Conservation (phyloP, 2,329 filamentous ascomycete genomes). For the Claviceps maximensis region DNA sequence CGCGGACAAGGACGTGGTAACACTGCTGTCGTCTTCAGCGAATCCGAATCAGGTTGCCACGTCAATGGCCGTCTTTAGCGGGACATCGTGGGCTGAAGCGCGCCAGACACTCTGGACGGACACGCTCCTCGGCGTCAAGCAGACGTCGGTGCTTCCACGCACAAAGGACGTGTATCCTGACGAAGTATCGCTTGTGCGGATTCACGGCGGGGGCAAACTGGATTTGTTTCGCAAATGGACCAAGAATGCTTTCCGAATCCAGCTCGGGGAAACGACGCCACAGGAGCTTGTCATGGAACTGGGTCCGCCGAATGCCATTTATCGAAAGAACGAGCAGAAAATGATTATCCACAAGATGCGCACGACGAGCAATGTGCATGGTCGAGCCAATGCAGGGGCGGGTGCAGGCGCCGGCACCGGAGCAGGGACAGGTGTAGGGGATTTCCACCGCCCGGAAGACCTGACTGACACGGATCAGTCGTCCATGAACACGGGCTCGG, state of each 20-base stretch:
- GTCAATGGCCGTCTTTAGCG: conserved; percentile 84
- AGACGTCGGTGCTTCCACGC: conserved; percentile 53
- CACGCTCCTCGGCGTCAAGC: conserved; percentile 59
- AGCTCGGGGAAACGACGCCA: conserved; percentile 73
- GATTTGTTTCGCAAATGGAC: conserved; percentile 65
- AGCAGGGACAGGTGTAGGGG: conserved; percentile 22
- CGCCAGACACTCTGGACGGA: conserved; percentile 65
- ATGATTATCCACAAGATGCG: conserved; percentile 71
- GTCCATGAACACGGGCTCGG: conserved; percentile 56
- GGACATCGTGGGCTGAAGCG: conserved; percentile 80
- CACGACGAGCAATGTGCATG: conserved; percentile 36
- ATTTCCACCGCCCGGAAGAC: conserved; percentile 38
- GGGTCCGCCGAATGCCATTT: conserved; percentile 86
- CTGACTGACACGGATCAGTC: conserved; percentile 63
- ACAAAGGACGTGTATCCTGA: conserved; percentile 72
- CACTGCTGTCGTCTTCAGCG: conserved; percentile 65
- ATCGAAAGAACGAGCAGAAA: conserved; percentile 77
- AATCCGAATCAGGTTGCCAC: conserved; percentile 63
- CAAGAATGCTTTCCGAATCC: conserved; percentile 54
- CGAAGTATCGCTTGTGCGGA: conserved; percentile 68
- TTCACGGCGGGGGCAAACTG: conserved; percentile 66
- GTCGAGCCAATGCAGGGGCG: conserved; percentile 26
- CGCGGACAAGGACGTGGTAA: conserved; percentile 66
- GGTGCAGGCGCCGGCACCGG: conserved; percentile 29
- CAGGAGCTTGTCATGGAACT: conserved; percentile 86